A percentile compares a stretch with the other conserved stretches of the same genome.
These are phyloP conservation scores for Pleurotus pulmonarius DNA, from an alignment of 768 basidiomycete genomes.

Conservation along the genomic window DNA sequence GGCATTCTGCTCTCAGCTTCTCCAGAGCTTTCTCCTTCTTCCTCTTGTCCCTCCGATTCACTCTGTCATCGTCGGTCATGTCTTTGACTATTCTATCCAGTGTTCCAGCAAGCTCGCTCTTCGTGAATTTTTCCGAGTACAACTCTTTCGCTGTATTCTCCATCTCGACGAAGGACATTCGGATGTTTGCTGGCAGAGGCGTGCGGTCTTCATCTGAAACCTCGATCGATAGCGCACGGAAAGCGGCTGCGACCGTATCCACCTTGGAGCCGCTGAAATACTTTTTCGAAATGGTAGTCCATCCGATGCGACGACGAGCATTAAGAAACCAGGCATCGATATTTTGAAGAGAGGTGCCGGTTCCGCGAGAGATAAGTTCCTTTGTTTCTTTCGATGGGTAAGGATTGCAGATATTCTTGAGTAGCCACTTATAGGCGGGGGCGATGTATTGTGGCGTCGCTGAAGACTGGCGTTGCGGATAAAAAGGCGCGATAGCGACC, in stretches of 20 bases:
- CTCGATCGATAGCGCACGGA: slow-evolving; percentile 31
- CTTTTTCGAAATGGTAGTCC: slow-evolving; percentile 36
- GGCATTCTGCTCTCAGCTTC: too few species aligned
- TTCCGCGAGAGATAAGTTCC: slow-evolving; percentile 19
- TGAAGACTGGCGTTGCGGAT: too few species aligned
- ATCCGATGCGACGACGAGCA: slow-evolving; percentile 47
- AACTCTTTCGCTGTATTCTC: slow-evolving; percentile 22
- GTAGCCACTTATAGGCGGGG: slow-evolving; percentile 25
- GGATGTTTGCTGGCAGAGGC: slow-evolving; percentile 16
- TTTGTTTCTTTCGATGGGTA: slow-evolving; percentile 28
- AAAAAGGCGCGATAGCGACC: too few species aligned
- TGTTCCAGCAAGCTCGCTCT: slow-evolving; percentile 24
- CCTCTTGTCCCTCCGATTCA: too few species aligned
- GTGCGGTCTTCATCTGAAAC: slow-evolving; percentile 12
- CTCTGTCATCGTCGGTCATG: slow-evolving; percentile 18
- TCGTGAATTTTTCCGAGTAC: slow-evolving; percentile 21
- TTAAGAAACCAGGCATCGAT: slow-evolving; percentile 47
- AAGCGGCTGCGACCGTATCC: slow-evolving; percentile 35
- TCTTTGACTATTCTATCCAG: slow-evolving; percentile 26
- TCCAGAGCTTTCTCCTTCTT: too few species aligned
- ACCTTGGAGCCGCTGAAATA: slow-evolving; percentile 28
- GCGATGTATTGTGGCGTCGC: too few species aligned
- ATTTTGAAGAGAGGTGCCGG: slow-evolving; percentile 20
- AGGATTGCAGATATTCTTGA: slow-evolving; percentile 30
- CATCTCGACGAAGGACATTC: slow-evolving; percentile 19